Base-by-base conservation (phyloP, 2,329 filamentous ascomycete species). In the Ustilaginoidea virens region DNA sequence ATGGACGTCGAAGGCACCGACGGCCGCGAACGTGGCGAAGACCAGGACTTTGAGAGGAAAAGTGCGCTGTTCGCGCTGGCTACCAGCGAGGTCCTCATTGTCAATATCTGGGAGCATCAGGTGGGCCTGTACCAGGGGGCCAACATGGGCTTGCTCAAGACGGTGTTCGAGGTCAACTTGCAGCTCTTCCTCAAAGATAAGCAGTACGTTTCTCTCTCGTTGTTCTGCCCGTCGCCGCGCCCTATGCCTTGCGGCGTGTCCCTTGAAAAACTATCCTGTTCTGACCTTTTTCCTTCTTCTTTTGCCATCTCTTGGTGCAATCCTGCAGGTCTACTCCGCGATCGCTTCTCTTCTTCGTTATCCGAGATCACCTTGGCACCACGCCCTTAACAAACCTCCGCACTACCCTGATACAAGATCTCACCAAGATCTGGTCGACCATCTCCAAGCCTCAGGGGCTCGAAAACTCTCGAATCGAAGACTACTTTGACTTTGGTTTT, bases 1-100 rank as follows among this genome's bases (percentile, higher is more conserved):
- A 98, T 98, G 90, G 90, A 98, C 49, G 90, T 98, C 24, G 90
- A 98, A 56, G 90, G 90, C 41, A 96, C 90, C 8, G 90, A 98
- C 52, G 90, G 90, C 29, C 74, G 90, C 41, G 90, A 98, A 60
- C 71, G 90, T 40, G 90, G 90, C 39, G 90, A 98, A 55, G 90
- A 98, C 50, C 90, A 98, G 55, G 90, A 98, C 51, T 98, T 98
- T 54, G 90, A 98, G 67, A 72, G 90, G 47, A 98, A 98, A 63
- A 94, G 86, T 53, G 90, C 90, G 15, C 69, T 98, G 13, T 98
- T 98, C 57, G 90, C 90, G 29, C 69, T 98, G 45, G 90, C 90
- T 28, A 98, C 90, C 12, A 96, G 87, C 52, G 90, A 98, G 60
- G 87, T 98, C 29, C 66, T 98, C 43, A 92, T 98, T 48, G 80